Conservation (phyloP, 352 stramenopile species). For the Globisporangium paddicum region DNA sequence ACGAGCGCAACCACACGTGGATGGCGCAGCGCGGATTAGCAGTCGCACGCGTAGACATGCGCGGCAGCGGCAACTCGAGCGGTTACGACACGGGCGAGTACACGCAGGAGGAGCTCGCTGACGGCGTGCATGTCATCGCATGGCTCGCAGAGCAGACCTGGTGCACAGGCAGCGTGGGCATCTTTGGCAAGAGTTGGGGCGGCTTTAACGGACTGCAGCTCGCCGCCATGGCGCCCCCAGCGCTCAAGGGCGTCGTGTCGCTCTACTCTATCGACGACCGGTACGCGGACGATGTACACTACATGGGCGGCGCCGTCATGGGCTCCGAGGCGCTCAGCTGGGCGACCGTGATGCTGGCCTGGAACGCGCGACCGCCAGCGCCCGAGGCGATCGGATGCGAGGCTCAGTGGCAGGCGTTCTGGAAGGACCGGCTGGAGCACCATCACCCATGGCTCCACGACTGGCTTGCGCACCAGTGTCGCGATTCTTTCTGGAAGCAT, state of each 20-base stretch:
- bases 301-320: constrained; percentile 36
- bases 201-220: constrained; percentile 49
- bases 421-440: constrained; percentile 29
- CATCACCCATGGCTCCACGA: constrained; percentile 45
- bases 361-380: constrained; percentile 34
- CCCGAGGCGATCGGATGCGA: constrained; percentile 30
- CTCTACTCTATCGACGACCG: constrained; percentile 56
- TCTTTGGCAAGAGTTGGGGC: constrained; percentile 55
- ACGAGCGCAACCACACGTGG: constrained; percentile 41
- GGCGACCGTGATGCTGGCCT: constrained; percentile 43
- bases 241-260: constrained; percentile 38
- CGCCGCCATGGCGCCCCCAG: constrained; percentile 29
- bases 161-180: constrained; percentile 30
- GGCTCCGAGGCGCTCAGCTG: constrained; percentile 48
- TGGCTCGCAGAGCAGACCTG: constrained; percentile 41
- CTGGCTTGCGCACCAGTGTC: constrained; percentile 36
- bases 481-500: constrained; percentile 44
- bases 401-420: constrained; percentile 23
- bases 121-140: constrained; percentile 40
- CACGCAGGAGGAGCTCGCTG: constrained; percentile 35
- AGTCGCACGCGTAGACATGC: constrained; percentile 44
- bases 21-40: constrained; percentile 39
- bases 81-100: constrained; percentile 40
- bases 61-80: constrained; percentile 40
- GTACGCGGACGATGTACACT: constrained; percentile 49